Percentiles rank a stretch among this genome's conserved stretches.
These are phyloP conservation scores for Escallonia herrerae DNA, from an alignment of 129 eudicot species.

Conservation along the genomic window DNA sequence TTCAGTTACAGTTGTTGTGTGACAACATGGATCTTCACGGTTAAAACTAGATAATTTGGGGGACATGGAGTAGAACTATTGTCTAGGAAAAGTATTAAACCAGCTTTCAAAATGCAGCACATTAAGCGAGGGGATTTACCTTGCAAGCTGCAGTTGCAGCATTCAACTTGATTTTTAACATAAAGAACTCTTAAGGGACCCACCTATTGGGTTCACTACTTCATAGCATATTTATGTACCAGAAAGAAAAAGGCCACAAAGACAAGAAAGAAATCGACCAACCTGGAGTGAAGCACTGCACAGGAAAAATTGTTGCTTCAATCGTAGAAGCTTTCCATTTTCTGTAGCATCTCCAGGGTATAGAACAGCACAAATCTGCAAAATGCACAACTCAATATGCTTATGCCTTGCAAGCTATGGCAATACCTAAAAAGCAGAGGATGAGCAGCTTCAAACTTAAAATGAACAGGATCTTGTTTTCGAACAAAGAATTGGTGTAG, in stretches of 20 bases:
- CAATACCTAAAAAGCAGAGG: too few relatives aligned
- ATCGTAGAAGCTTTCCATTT: slow-evolving; percentile 80
- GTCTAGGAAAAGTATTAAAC: too few relatives aligned
- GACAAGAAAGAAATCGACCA: neutral
- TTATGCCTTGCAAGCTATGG: neutral
- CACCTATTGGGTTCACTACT: neutral
- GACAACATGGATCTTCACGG: neutral
- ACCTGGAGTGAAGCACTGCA: slow-evolving; percentile 99
- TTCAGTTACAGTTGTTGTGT: neutral
- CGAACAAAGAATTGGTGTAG: neutral
- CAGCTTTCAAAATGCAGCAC: too few relatives aligned
- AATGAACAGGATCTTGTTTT: neutral
- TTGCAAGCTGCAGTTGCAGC: neutral
- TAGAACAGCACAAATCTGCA: slow-evolving; percentile 95
- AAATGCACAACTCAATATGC: neutral
- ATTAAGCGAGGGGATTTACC: neutral
- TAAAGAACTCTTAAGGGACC: neutral
- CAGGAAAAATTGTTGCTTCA: slow-evolving; percentile 95
- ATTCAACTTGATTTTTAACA: neutral
- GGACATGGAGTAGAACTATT: too few relatives aligned
- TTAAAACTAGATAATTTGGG: too few relatives aligned
- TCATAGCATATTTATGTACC: neutral
- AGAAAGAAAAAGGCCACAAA: neutral
- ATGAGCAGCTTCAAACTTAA: too few relatives aligned
- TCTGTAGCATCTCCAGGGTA: slow-evolving; percentile 99